Evolutionary conservation across 2,329 filamentous ascomycete species (phyloP), one percentile per base, ranked within the genome.

Genomic region (Xylariaceae sp.): DNA sequence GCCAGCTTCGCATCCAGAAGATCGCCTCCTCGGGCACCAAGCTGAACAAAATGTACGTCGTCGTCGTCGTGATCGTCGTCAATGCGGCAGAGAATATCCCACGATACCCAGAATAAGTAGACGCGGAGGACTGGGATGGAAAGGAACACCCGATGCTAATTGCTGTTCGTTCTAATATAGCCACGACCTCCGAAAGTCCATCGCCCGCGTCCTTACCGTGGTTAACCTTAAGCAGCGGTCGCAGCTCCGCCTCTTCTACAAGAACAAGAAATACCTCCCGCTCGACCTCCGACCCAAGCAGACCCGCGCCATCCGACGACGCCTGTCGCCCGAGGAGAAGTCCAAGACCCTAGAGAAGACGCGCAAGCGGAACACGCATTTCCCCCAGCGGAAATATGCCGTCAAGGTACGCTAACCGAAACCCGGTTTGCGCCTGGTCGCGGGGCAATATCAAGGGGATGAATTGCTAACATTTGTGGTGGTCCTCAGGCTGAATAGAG

Each of bases 161-260:
- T 48, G n/a, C 59, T 57, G 42, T 61, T 43, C 44, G 53, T 57
- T 56, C 58, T 65, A 32, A n/a, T 68, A 70, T 72, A 97, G 93
- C 82, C 91, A 96, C 85, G 96, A 99, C 80, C 86, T 99, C 79
- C 93, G 95, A 86, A 99, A 99, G 88, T 96, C 93, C 68, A 97
- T 99, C 81, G 96, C 95, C 76, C 93, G 93, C 77, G 91, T 97
- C 81, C 89, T 99, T 74, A 99, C 95, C 80, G 87, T 99, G 84
- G 96, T 99, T 89, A 99, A 98, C 87, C 89, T 92, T 81, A 98
- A 96, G 88, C 95, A 99, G 86, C 90, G 96, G 79, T 85, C 91
- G 70, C 93, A 98, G 84, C 91, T 99, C 74, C 92, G 93, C 73
- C 86, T 98, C 70, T 98, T 98, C 90, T 99, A 99, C 89, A 96